phyloP scores from a whole-genome alignment of 495 filamentous ascomycete species.

The Talaromyces nanjingensis region DNA sequence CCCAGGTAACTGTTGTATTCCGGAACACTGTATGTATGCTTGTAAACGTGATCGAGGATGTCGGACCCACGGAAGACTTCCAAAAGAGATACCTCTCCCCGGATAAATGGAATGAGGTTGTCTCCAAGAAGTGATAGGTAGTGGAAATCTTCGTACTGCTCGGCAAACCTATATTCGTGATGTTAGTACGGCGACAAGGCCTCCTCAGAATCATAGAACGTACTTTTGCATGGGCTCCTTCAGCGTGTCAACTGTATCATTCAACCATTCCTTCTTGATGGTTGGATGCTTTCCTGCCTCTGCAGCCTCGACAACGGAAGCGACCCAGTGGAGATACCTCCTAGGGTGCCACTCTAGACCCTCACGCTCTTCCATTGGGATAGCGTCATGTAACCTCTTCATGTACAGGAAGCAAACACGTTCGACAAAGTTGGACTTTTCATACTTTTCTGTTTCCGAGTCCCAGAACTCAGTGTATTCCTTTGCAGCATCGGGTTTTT shows the following conservation, averaged over 20 bases:
- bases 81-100: slow-evolving; percentile 28
- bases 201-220: background rate
- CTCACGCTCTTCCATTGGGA: background rate
- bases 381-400: background rate
- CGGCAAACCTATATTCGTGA: slow-evolving; percentile 4
- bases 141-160: background rate
- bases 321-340: slow-evolving; percentile 5
- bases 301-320: slow-evolving; percentile 1
- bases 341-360: background rate
- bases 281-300: slow-evolving; percentile 8
- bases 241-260: slow-evolving; percentile 22
- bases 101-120: slow-evolving; percentile 27
- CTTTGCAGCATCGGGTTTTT: background rate
- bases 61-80: slow-evolving; percentile 31
- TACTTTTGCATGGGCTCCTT: background rate
- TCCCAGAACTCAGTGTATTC: background rate
- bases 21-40: slow-evolving; percentile 16
- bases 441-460: background rate
- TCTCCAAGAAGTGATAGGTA: slow-evolving; percentile 22
- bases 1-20: slow-evolving; percentile 13
- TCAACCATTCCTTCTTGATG: slow-evolving; percentile 19
- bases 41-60: slow-evolving; percentile 31
- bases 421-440: background rate
- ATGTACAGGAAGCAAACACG: background rate
- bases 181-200: background rate